Evolutionary conservation across 2,329 filamentous ascomycete genomes (phyloP), one percentile per base, ranked within the genome.

Genomic region (Trichophyton simii): DNA sequence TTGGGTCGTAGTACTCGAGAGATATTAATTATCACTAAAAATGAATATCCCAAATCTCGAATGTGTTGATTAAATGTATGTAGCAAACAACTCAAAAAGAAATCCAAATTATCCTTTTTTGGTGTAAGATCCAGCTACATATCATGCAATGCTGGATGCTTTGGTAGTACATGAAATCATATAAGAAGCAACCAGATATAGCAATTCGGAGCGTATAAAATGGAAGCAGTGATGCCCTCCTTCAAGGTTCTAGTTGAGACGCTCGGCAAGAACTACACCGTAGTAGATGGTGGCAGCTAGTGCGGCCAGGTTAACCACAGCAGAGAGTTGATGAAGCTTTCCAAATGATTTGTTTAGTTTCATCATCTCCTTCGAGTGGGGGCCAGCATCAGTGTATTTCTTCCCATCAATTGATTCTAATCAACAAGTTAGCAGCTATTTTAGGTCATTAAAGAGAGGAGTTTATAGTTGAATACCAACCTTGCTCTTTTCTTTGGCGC

Each of bases 401-500:
- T 95, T 96, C 60, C 90, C 90, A 71, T 96, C 92, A 68, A 87
- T 85, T 64, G 87, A 90, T 79, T 92, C 91, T 81, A 46, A 3
- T 15, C 54, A 31, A 58, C 44, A 31, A 60, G 31, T 59, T 38
- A 62, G 41, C 22, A 25, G n/a, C 34, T 4, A 41, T 28, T 42
- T 58, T 7, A n/a, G n/a, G 20, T 11, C 1, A 13, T 13, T 38
- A 48, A 15, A 9, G 2, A 60, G 9, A 52, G 5, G 25, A n/a
- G 13, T 8, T 18, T 34, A 31, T 25, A 38, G 1, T 6, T 1
- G 36, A 11, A 50, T 42, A 71, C 81, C 65, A 76, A 89, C 88
- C 88, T 79, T 96, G 92, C 57, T 86, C 82, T 69, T 88, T 88
- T 69, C 91, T 80, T 73, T 88, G 79, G 65, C 80, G 82, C 82